Evolutionary conservation across 1,284 basidiomycete species (phyloP).

Genomic region (Cystobasidium sp.): DNA sequence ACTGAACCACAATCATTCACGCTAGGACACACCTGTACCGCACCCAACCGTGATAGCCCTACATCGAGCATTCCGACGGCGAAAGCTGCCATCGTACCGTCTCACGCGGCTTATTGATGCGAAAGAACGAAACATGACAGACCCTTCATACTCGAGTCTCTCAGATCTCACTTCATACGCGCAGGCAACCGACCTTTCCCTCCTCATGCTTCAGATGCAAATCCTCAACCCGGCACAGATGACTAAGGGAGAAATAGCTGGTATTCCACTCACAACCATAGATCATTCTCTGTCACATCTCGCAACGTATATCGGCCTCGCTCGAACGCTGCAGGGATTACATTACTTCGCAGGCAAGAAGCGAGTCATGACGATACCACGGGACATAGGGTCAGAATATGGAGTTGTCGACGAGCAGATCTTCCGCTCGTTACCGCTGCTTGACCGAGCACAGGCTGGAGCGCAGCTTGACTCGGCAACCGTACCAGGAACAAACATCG

Average conservation of each 20-base stretch:
- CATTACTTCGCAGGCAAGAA: conserved; percentile 48
- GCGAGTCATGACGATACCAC: conserved; percentile 49
- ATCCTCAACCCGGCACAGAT: conserved; percentile 35
- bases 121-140: conserved; percentile 49
- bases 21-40: conserved; percentile 44
- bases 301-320: conserved; percentile 49
- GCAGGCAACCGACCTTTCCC: conserved; percentile 46
- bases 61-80: conserved; percentile 41
- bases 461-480: background rate
- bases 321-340: conserved; percentile 47
- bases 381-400: conserved; percentile 46
- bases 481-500: conserved; percentile 21
- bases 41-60: conserved; percentile 49
- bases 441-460: conserved; percentile 4
- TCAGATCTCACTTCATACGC: conserved; percentile 50
- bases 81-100: conserved; percentile 50
- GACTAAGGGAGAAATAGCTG: conserved; percentile 22
- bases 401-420: conserved; percentile 40
- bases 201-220: conserved; percentile 50
- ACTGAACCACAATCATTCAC: background rate
- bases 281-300: conserved; percentile 52
- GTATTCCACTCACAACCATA: conserved; percentile 42
- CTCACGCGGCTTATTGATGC: conserved; percentile 49
- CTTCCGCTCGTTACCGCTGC: conserved; percentile 29
- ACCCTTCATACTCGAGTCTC: conserved; percentile 47